phyloP scores from a whole-genome alignment of 345 rosid genomes.

The Linum usitatissimum region DNA sequence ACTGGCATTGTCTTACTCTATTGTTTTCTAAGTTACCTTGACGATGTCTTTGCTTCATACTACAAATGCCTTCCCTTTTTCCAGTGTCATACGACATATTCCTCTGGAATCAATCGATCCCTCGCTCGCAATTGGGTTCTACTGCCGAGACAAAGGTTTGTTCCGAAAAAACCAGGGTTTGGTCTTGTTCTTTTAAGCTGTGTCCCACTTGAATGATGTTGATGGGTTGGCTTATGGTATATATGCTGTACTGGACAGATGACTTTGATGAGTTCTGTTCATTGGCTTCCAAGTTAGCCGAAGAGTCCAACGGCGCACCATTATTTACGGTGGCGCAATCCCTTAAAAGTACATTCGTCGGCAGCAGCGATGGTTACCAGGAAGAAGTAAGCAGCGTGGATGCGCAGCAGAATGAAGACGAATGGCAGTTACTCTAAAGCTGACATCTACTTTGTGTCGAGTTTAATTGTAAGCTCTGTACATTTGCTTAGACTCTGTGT shows the following conservation, averaged over 20 bases:
- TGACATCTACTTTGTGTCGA: too few species aligned
- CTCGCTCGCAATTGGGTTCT: conserved; percentile 84
- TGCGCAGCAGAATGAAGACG: neutral
- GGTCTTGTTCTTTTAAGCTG: neutral
- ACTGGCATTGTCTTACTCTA: too few species aligned
- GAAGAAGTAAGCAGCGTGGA: neutral
- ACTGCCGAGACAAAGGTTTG: conserved; percentile 77
- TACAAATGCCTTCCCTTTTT: conserved; percentile 6
- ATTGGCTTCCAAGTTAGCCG: conserved; percentile 63
- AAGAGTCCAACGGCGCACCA: conserved; percentile 83
- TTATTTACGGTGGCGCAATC: conserved; percentile 39
- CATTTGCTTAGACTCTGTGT: neutral
- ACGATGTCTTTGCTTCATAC: neutral
- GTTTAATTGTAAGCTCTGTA: neutral
- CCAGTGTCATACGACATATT: conserved; percentile 50
- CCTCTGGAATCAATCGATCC: conserved; percentile 72
- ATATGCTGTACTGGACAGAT: conserved; percentile 27
- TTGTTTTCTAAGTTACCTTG: too few species aligned
- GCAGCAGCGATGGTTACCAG: neutral
- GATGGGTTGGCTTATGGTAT: neutral
- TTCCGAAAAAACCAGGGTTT: neutral
- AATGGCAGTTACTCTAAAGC: neutral
- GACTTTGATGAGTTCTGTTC: conserved; percentile 69
- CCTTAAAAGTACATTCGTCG: conserved; percentile 5
- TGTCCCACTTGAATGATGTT: neutral